A percentile compares a stretch with the other conserved stretches of the same genome.
These are phyloP conservation scores for Nyctanthes arbortristis DNA, from an alignment of 257 asterid species.

Conservation along the genomic window DNA sequence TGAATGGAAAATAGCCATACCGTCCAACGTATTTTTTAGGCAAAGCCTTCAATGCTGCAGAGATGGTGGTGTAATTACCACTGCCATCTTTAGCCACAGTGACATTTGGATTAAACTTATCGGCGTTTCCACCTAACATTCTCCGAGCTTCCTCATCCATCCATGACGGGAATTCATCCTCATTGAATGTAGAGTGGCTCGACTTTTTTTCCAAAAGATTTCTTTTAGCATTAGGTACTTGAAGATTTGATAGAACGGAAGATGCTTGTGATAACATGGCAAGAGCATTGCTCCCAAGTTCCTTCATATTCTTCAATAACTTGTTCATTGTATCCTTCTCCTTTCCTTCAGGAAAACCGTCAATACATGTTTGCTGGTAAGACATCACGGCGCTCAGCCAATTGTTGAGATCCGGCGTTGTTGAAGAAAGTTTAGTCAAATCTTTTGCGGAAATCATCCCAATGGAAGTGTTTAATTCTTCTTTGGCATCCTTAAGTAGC, in stretches of 20 bases:
- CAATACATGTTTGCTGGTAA: slow-evolving; percentile 75
- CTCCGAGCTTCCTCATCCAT: slow-evolving; percentile 48
- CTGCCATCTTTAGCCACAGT: slow-evolving; percentile 76
- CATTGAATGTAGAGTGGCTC: not conserved
- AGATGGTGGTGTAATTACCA: slow-evolving; percentile 59
- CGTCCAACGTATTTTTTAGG: slow-evolving; percentile 59
- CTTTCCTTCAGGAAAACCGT: slow-evolving; percentile 66
- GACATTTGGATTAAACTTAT: slow-evolving; percentile 44
- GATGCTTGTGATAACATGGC: slow-evolving; percentile 45
- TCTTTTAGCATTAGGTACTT: slow-evolving; percentile 25
- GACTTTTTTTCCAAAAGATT: slow-evolving; percentile 32
- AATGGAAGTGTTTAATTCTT: slow-evolving; percentile 59
- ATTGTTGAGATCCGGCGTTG: slow-evolving; percentile 54
- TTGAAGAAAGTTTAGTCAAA: slow-evolving; percentile 5
- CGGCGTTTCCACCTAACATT: slow-evolving; percentile 37
- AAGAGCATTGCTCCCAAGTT: slow-evolving; percentile 73
- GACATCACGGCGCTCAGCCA: slow-evolving; percentile 82
- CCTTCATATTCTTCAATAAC: slow-evolving; percentile 37
- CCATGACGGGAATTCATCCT: slow-evolving; percentile 49
- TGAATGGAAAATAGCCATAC: slow-evolving; percentile 25
- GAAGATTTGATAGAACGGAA: slow-evolving; percentile 23
- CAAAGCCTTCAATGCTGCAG: slow-evolving; percentile 64
- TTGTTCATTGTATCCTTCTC: slow-evolving; percentile 42
- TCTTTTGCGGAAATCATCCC: slow-evolving; percentile 33
- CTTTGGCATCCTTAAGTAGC: slow-evolving; percentile 61